Conservation (phyloP, 2,329 filamentous ascomycete species). For the Talaromyces rugulosus region DNA sequence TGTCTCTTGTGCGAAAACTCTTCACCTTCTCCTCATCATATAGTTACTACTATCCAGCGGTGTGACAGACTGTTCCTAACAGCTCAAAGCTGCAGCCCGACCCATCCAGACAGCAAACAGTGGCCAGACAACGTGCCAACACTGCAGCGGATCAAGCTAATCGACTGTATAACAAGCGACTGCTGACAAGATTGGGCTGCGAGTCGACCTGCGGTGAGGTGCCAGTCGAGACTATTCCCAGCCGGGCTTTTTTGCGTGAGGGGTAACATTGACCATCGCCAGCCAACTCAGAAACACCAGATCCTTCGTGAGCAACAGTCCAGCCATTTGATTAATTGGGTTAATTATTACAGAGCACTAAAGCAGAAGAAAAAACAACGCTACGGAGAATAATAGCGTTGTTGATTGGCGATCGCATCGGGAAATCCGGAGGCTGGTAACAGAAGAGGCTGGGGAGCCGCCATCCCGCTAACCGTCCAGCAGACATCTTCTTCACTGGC, state of each 20-base stretch:
- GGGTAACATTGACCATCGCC: neutral
- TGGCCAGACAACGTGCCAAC: neutral
- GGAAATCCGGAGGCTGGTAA: conserved; percentile 15
- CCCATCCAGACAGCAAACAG: neutral
- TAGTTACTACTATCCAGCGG: neutral
- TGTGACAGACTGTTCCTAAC: neutral
- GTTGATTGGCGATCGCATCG: conserved; percentile 7
- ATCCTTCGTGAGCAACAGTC: neutral
- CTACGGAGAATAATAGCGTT: neutral
- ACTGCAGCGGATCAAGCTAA: neutral
- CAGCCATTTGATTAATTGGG: neutral
- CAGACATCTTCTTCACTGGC: conserved; percentile 5
- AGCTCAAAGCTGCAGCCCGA: neutral
- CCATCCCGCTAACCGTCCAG: conserved; percentile 2
- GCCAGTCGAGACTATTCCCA: neutral
- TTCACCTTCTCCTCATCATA: neutral
- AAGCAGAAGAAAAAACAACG: neutral
- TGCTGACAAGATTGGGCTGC: neutral
- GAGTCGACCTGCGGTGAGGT: neutral
- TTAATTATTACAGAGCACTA: neutral
- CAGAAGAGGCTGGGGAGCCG: conserved; percentile 14
- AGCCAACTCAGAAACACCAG: too few relatives aligned
- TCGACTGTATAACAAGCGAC: neutral
- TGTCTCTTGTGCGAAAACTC: neutral
- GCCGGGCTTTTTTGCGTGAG: neutral